phyloP scores from a whole-genome alignment of 345 rosid species.

The Corchorus capsularis region DNA sequence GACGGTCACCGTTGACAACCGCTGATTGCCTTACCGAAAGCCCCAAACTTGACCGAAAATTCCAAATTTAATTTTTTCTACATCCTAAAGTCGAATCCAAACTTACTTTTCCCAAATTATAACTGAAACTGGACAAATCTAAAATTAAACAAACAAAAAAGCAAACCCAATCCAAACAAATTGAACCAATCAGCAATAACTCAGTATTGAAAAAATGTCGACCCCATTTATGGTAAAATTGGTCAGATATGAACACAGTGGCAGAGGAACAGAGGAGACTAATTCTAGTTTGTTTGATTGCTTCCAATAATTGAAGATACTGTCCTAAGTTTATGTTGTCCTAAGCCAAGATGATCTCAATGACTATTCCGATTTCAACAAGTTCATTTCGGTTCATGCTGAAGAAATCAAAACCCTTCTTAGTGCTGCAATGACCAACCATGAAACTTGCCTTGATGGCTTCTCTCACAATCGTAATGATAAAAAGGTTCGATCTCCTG shows the following conservation, averaged over 20 bases:
- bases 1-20: too few species aligned
- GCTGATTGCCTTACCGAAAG: too few species aligned
- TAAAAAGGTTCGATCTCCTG: constrained; percentile 21
- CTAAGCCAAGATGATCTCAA: constrained; percentile 32
- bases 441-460: constrained; percentile 64
- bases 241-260: neutral
- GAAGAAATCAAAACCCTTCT: constrained; percentile 48
- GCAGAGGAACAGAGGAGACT: neutral
- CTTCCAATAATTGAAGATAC: neutral
- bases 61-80: too few species aligned
- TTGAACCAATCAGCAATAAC: too few species aligned
- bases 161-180: too few species aligned
- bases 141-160: too few species aligned
- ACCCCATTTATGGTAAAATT: neutral
- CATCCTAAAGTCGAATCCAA: too few species aligned
- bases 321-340: neutral
- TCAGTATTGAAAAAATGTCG: neutral
- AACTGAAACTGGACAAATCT: too few species aligned
- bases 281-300: neutral
- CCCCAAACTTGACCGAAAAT: too few species aligned
- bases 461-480: constrained; percentile 49
- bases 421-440: constrained; percentile 70
- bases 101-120: too few species aligned
- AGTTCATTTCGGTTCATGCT: constrained; percentile 32
- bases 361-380: constrained; percentile 29